A percentile compares a stretch with the other conserved stretches of the same genome.
phyloP scores from a whole-genome alignment of 2,329 filamentous ascomycete genomes.

The Fusarium caatingaense region DNA sequence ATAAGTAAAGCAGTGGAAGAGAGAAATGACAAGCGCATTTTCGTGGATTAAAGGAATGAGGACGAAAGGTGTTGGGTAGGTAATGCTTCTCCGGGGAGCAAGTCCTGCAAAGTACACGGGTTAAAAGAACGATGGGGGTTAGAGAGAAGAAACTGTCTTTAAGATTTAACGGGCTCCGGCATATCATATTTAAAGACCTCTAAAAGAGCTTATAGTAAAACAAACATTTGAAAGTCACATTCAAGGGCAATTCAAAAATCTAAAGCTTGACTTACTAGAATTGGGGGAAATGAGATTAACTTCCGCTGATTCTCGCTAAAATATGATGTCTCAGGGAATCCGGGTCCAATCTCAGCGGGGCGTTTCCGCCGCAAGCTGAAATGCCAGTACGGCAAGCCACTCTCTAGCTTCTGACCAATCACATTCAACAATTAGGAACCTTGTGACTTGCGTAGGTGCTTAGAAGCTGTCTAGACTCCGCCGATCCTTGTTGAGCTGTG shows the following conservation, averaged over 20 bases:
- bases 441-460: no score
- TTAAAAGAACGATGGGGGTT: no score
- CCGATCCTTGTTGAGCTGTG: no score
- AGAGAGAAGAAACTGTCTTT: no score
- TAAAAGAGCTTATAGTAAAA: accelerated
- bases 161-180: accelerated
- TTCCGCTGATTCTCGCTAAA: no score
- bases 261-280: accelerated
- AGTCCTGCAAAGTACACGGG: no score
- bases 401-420: accelerated
- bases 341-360: accelerated
- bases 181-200: not conserved
- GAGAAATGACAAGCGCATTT: not conserved
- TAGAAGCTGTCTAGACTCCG: no score
- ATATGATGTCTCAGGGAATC: not conserved
- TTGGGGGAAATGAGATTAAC: accelerated
- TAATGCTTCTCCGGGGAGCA: no score
- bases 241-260: accelerated
- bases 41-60: not conserved
- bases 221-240: accelerated
- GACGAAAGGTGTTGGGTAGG: not conserved
- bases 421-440: not conserved
- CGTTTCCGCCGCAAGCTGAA: not conserved
- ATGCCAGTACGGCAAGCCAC: not conserved
- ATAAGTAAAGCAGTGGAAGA: not conserved